These are phyloP conservation scores for Typha latifolia DNA, from an alignment of 176 grass and related monocot genomes.

Conservation along the genomic window DNA sequence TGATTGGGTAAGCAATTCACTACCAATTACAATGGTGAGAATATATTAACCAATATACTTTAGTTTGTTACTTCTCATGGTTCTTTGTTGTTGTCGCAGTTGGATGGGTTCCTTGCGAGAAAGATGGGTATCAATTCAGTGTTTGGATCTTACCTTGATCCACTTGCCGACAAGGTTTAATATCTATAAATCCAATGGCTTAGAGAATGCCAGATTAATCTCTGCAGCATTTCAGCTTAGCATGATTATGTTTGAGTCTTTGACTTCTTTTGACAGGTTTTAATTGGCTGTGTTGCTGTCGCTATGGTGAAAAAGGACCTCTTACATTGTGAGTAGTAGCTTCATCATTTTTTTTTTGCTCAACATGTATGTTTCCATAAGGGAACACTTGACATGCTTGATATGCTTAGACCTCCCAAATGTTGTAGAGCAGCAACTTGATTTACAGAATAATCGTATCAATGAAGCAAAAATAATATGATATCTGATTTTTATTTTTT, in stretches of 20 bases:
- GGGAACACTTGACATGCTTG: too few species aligned
- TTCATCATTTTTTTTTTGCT: conserved; percentile 3
- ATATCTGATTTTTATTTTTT: too few species aligned
- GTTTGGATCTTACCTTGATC: conserved; percentile 89
- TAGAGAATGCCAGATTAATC: conserved; percentile 12
- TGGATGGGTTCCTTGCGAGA: conserved; percentile 96
- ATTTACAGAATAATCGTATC: too few species aligned
- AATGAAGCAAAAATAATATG: too few species aligned
- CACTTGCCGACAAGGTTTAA: conserved; percentile 83
- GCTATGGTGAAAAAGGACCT: conserved; percentile 84
- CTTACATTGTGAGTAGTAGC: conserved; percentile 54
- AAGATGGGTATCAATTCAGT: conserved; percentile 93
- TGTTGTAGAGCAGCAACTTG: too few species aligned
- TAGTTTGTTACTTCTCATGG: conserved; percentile 8
- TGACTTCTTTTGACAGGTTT: conserved; percentile 39
- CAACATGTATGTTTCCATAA: too few species aligned
- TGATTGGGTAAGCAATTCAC: conserved; percentile 67
- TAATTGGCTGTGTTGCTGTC: conserved; percentile 72
- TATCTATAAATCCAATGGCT: conserved; percentile 9
- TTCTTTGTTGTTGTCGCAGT: conserved; percentile 35
- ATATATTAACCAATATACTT: background rate
- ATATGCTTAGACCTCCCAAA: too few species aligned
- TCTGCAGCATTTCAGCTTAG: conserved; percentile 5
- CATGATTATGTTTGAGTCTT: conserved; percentile 17
- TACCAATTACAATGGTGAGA: background rate